Evolutionary conservation across 2,329 filamentous ascomycete genomes (phyloP), one percentile per base, ranked within the genome.

Genomic region (Elsinoe ampelina): DNA sequence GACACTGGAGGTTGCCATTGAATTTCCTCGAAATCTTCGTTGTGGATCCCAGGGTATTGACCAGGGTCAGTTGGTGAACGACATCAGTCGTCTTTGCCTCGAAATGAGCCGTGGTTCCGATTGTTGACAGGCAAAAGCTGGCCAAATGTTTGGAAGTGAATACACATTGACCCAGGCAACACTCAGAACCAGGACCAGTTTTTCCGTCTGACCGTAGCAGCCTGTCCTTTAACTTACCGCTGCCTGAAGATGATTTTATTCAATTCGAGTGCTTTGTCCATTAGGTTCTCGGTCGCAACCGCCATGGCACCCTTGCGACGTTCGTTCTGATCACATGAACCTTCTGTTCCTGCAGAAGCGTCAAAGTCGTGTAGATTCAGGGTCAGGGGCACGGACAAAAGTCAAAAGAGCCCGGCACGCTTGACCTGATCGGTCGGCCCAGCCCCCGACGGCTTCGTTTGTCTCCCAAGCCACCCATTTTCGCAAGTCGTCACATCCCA

Each of bases 1-100:
- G 58, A 88, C 74, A 54, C 66, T 66, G 30, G 48, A 52, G 26
- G 54, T 45, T 52, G 62, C 45, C 58, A 64, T 67, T 34, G 17
- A 26, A 39, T 3, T n/a, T 38, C 12, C 48, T 36, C 35, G n/a
- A 32, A 10, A 19, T 11, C 15, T 5, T 34, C 17, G 20, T 38
- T 38, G 48, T 39, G 48, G 48, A 39, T 26, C 3, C 15, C 38
- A 30, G 50, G 19, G 32, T 34, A 39, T 8, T 38, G 26, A 19
- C 36, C 13, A 45, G 36, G 36, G 57, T 50, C 39, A 34, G 45
- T 38, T 17, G 30, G 15, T 45, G 50, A 38, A 19, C n/a, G 50
- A n/a, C 12, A 34, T 20, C 19, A 39, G 30, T 22, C 13, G 22
- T 42, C 36, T 15, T 42, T 55, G 36, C 48, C 30, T 50, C 43